Evolutionary conservation across 345 rosid species (phyloP).

Genomic region (Noccaea bulbosa): DNA sequence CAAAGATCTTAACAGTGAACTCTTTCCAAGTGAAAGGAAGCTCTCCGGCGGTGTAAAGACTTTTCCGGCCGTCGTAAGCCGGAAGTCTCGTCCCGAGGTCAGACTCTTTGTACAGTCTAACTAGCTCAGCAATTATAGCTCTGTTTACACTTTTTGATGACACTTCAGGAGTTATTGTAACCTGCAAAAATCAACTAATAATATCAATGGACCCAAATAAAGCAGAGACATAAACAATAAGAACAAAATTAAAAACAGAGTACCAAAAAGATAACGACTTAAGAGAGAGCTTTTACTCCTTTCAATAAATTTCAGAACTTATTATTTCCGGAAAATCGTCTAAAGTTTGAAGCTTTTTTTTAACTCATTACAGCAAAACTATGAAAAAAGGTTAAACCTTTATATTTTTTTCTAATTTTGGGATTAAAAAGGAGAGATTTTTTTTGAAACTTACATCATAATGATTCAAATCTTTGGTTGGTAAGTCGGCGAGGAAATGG

Average conservation of each 20-base stretch:
- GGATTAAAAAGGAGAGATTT: background rate
- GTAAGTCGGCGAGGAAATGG: slow-evolving; percentile 93
- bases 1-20: slow-evolving; percentile 75
- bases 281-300: background rate
- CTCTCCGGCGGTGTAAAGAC: slow-evolving; percentile 95
- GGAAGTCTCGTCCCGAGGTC: slow-evolving; percentile 92
- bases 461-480: slow-evolving; percentile 89
- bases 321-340: slow-evolving; percentile 8
- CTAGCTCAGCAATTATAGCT: slow-evolving; percentile 93
- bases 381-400: background rate
- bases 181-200: slow-evolving; percentile 59
- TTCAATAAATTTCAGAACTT: slow-evolving; percentile 24
- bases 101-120: slow-evolving; percentile 82
- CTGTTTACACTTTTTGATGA: slow-evolving; percentile 85
- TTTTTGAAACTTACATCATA: slow-evolving; percentile 67
- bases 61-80: slow-evolving; percentile 97
- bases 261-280: slow-evolving; percentile 8
- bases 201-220: slow-evolving; percentile 41
- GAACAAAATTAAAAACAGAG: slow-evolving; percentile 49
- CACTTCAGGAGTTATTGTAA: slow-evolving; percentile 92
- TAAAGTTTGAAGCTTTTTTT: slow-evolving; percentile 11
- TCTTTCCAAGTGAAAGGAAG: slow-evolving; percentile 92
- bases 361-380: slow-evolving; percentile 23
- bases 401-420: background rate
- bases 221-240: slow-evolving; percentile 33